Base-by-base conservation (phyloP, 768 basidiomycete genomes). In the Panaeolus papilionaceus region DNA sequence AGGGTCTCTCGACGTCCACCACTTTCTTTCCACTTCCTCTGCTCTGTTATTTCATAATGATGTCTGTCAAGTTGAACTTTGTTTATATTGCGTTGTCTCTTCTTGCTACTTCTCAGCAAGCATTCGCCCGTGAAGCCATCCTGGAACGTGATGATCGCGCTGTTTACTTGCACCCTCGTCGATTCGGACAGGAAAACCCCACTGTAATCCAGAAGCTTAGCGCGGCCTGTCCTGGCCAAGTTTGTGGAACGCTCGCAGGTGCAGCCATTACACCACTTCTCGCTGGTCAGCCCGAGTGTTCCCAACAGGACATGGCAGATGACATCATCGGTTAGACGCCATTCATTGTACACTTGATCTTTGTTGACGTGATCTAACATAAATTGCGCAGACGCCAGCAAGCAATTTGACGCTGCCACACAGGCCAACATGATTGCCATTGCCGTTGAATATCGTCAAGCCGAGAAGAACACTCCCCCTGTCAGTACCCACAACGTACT, bases 401-500 rank as follows among this genome's bases (percentile, higher is more conserved):
- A 77, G 70, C 83, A 87, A 68, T 87, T 88, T 65, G 83, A 87
- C 69, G 80, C 75, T 38, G 76, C 82, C 8, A 87, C 85, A 2
- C 82, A 84, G 67, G 78, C 79, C 4, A 83, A 79, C 62, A 86
- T 88, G 86, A 80, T 88, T 66, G 78, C 80, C 10, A 77, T 87
- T 58, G 88, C 87, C 16, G 69, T 80, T 10, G 82, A 86, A 72
- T 87, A 86, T 72, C 84, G 86, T 58, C 84, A 86, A 69, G 80
- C 75, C 0, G 88, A 88, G 78, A 89, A 87, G 79, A 88, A 89
- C 74, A 87, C 87, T 0, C 85, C 85, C 71, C 86, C 86, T 44
- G 86, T 85, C 70, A 65, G 80, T 71, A 9, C 38, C 33, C 64
- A 65, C 42, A 39, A 6, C 47, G 44, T 39, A 14, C 23, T 40